A percentile compares a stretch with the other conserved stretches of the same genome.
Evolutionary conservation across 768 basidiomycete genomes (phyloP).

Genomic region (Russula griseocarnosa): DNA sequence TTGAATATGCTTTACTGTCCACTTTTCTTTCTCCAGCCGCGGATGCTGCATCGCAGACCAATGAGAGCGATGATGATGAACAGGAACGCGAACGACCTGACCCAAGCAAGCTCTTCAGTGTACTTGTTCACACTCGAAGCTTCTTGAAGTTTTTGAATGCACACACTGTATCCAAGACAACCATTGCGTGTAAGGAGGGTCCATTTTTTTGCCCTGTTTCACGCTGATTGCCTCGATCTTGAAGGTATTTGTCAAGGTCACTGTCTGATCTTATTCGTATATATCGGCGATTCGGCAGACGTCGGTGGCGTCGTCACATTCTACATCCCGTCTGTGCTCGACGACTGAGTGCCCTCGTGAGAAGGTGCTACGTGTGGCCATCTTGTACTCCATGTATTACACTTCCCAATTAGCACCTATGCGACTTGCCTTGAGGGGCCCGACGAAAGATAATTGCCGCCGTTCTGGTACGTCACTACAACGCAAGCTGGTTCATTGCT

Average conservation of each 20-base stretch:
- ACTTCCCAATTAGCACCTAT: not conserved
- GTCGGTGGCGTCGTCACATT: constrained; percentile 84
- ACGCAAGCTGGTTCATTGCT: not conserved
- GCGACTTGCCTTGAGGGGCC: too few relatives aligned
- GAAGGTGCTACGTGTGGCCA: not conserved
- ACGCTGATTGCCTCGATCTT: not conserved
- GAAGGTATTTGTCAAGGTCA: constrained; percentile 78
- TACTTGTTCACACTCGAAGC: constrained; percentile 66
- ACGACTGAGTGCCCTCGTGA: constrained; percentile 39
- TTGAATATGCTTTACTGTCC: not conserved
- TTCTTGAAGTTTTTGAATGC: constrained; percentile 79
- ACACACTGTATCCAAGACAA: constrained; percentile 76
- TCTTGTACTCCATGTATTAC: not conserved
- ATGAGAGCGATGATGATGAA: constrained; percentile 32
- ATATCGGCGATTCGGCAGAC: constrained; percentile 74
- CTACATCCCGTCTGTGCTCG: constrained; percentile 77
- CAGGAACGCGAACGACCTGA: constrained; percentile 41
- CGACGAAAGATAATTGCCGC: not conserved
- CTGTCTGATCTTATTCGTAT: constrained; percentile 85
- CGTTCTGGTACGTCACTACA: not conserved
- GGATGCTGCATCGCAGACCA: constrained; percentile 29
- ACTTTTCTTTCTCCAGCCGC: constrained; percentile 11
- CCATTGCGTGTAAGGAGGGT: constrained; percentile 71
- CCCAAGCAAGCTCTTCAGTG: constrained; percentile 55
- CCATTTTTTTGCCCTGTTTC: not conserved